A percentile compares a stretch with the other conserved stretches of the same genome.
Evolutionary conservation across 2,329 filamentous ascomycete genomes (phyloP).

Genomic region (Sclerotiophoma versabilis): DNA sequence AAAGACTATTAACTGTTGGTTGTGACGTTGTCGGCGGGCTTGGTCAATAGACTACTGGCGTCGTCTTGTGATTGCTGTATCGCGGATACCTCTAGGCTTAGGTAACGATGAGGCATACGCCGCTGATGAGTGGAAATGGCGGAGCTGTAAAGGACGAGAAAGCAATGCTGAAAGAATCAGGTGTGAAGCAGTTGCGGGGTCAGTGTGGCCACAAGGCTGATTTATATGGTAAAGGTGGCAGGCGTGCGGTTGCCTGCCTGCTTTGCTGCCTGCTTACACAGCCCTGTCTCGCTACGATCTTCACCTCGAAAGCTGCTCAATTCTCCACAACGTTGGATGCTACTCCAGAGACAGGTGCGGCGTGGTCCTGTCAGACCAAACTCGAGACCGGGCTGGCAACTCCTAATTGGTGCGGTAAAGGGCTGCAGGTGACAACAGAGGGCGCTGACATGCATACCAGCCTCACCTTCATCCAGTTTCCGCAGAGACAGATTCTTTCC

Average conservation of each 20-base stretch:
- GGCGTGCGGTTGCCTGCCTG: constrained; percentile 11
- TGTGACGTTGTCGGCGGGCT: background rate
- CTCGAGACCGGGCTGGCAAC: background rate
- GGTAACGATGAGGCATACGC: too few relatives aligned
- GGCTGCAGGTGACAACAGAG: constrained; percentile 14
- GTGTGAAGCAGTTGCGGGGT: background rate
- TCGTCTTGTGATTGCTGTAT: background rate
- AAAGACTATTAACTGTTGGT: background rate
- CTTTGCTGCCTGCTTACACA: constrained; percentile 11
- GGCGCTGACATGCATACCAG: constrained; percentile 10
- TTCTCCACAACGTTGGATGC: background rate
- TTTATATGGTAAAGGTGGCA: constrained; percentile 11
- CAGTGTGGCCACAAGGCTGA: background rate
- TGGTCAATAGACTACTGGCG: background rate
- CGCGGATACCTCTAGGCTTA: too few relatives aligned
- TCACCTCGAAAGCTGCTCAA: background rate
- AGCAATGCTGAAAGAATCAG: background rate
- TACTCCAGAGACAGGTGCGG: background rate
- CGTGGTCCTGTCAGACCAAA: background rate
- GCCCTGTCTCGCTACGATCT: constrained; percentile 2
- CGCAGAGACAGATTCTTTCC: background rate
- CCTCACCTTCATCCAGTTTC: background rate
- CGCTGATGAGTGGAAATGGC: background rate
- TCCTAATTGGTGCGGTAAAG: constrained; percentile 3
- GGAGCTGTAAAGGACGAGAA: background rate